A percentile compares a stretch with the other conserved stretches of the same genome.
Conservation (phyloP, 2,329 filamentous ascomycete genomes). For the Xylariaceae sp. region DNA sequence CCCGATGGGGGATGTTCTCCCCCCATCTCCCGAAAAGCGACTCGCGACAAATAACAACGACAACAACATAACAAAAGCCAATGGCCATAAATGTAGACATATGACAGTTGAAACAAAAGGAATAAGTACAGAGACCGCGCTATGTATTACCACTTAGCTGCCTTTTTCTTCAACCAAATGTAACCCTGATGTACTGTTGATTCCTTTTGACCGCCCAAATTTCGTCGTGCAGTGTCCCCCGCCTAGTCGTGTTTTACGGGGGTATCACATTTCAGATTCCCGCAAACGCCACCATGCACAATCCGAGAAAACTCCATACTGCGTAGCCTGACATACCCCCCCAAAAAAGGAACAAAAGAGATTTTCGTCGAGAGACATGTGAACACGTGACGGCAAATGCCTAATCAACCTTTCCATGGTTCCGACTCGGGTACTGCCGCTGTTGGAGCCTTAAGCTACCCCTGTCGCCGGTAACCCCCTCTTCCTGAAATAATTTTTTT, state of each 20-base stretch:
- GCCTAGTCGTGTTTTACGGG: constrained; percentile 16
- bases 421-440: not conserved
- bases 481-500: too few species aligned
- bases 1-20: not conserved
- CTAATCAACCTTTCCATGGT: not conserved
- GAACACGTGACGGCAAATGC: not conserved
- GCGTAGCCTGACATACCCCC: constrained; percentile 16
- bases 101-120: not conserved
- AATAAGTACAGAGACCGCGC: constrained; percentile 9
- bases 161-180: constrained; percentile 6
- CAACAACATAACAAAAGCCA: not conserved
- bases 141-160: constrained; percentile 21
- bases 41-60: not conserved
- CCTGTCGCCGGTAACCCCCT: not conserved
- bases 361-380: not conserved
- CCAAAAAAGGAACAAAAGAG: constrained; percentile 3
- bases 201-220: constrained; percentile 1
- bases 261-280: constrained; percentile 16
- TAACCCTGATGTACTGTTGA: constrained; percentile 5
- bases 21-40: not conserved
- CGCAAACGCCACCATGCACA: constrained; percentile 12
- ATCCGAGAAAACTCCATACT: constrained; percentile 10
- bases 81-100: not conserved
- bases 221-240: constrained; percentile 4
- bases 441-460: not conserved